Percentiles rank a stretch among this genome's conserved stretches.
Conservation (phyloP, 768 basidiomycete genomes). For the Boletus patriciae region DNA sequence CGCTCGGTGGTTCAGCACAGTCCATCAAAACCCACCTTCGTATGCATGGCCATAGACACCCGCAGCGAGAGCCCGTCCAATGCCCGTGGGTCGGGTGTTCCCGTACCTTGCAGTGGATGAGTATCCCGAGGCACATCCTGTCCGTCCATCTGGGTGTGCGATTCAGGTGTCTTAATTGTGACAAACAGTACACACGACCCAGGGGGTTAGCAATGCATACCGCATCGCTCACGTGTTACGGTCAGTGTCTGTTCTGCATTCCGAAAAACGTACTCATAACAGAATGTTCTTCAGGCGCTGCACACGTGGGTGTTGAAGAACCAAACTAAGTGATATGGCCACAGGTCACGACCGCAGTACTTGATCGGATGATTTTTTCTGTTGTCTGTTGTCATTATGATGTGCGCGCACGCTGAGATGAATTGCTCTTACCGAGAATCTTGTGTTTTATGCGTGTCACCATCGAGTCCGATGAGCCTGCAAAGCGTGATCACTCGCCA, state of each 20-base stretch:
- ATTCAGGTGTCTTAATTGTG: constrained; percentile 7
- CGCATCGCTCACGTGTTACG: constrained; percentile 3
- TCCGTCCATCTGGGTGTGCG: constrained; percentile 15
- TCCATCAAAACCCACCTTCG: constrained; percentile 18
- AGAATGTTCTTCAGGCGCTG: background rate
- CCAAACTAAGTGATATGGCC: too few relatives aligned
- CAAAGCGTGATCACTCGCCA: constrained; percentile 27
- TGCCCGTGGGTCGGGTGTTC: constrained; percentile 20
- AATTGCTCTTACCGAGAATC: constrained; percentile 19
- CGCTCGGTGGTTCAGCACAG: background rate
- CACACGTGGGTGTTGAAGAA: background rate
- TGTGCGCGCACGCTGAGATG: background rate
- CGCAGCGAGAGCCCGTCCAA: background rate
- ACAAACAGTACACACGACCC: constrained; percentile 8
- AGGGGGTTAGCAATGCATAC: constrained; percentile 4
- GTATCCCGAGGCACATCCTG: constrained; percentile 15
- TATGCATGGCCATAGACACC: constrained; percentile 14
- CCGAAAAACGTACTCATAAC: background rate
- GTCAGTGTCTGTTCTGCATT: background rate
- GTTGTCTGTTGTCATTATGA: background rate
- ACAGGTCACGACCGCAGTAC: background rate
- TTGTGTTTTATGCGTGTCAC: constrained; percentile 29
- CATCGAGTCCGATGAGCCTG: constrained; percentile 24
- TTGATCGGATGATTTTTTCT: background rate
- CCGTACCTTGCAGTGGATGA: constrained; percentile 11